Conservation (phyloP, 2,329 filamentous ascomycete species). For the Pseudogymnoascus sp. region DNA sequence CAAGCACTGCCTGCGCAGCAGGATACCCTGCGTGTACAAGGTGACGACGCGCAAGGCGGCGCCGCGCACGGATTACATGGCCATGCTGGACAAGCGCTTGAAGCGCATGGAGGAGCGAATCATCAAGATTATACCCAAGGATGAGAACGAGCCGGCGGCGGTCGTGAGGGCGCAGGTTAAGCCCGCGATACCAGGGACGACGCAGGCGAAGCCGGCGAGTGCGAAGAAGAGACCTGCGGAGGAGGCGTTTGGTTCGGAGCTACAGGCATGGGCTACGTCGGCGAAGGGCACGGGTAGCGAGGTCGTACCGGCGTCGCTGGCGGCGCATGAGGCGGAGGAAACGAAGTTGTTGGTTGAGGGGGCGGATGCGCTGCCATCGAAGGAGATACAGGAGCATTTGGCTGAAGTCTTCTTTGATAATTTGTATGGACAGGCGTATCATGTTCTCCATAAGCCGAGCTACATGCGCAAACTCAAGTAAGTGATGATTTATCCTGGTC, state of each 20-base stretch:
- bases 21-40: constrained; percentile 96
- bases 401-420: constrained; percentile 94
- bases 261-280: constrained; percentile 71
- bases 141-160: constrained; percentile 60
- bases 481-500: constrained; percentile 23
- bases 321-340: constrained; percentile 61
- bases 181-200: constrained; percentile 56
- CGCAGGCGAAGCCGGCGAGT: constrained; percentile 42
- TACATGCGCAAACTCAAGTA: constrained; percentile 82
- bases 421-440: constrained; percentile 91
- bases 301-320: constrained; percentile 43
- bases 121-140: constrained; percentile 87
- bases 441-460: constrained; percentile 90
- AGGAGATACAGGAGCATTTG: constrained; percentile 86
- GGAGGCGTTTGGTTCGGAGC: constrained; percentile 75
- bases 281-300: constrained; percentile 43
- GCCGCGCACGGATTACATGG: constrained; percentile 96
- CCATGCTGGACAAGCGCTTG: constrained; percentile 90
- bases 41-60: constrained; percentile 90
- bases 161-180: constrained; percentile 79
- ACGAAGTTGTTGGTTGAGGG: constrained; percentile 74
- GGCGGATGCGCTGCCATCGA: constrained; percentile 68
- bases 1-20: constrained; percentile 87
- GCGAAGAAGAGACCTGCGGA: constrained; percentile 75
- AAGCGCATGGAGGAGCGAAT: constrained; percentile 98